These are phyloP conservation scores for Pedinophyceae sp. DNA, from an alignment of 139 green algal genomes.

Conservation along the genomic window DNA sequence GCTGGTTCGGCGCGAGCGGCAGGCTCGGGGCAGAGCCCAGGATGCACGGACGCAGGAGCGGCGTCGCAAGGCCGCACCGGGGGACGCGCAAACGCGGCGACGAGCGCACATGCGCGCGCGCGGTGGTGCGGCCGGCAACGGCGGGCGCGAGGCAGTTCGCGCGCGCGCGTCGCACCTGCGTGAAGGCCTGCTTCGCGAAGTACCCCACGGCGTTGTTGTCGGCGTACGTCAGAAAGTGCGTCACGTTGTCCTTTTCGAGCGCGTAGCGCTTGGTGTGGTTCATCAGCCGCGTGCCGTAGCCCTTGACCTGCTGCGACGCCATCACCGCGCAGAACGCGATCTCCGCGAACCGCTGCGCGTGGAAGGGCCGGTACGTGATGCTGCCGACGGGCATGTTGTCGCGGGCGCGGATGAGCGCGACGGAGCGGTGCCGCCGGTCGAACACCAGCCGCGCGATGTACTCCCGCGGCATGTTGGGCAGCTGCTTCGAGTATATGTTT, in stretches of 20 bases:
- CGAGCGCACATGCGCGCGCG: no score
- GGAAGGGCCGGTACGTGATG: constrained; percentile 88
- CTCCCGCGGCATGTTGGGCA: constrained; percentile 97
- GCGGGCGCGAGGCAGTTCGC: no score
- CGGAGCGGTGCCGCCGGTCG: constrained; percentile 52
- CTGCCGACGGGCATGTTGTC: constrained; percentile 46
- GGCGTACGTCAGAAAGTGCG: constrained; percentile 94
- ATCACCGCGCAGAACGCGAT: constrained; percentile 97
- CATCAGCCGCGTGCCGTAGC: constrained; percentile 93
- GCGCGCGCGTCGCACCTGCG: constrained; percentile 49
- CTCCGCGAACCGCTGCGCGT: constrained; percentile 61
- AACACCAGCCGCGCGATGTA: constrained; percentile 92
- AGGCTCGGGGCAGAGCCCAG: no score
- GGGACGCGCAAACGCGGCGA: no score
- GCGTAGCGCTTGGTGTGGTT: constrained; percentile 83
- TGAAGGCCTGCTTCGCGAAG: constrained; percentile 95
- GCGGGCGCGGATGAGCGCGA: constrained; percentile 36
- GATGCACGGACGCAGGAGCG: no score
- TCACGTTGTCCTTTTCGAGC: constrained; percentile 47
- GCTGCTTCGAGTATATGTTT: constrained; percentile 85
- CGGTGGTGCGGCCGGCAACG: no score
- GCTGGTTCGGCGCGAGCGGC: no score
- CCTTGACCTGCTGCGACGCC: constrained; percentile 75
- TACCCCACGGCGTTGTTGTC: constrained; percentile 98
- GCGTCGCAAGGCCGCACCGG: no score